phyloP scores from a whole-genome alignment of 163 green algal genomes.

The Chloromonas sp. region DNA sequence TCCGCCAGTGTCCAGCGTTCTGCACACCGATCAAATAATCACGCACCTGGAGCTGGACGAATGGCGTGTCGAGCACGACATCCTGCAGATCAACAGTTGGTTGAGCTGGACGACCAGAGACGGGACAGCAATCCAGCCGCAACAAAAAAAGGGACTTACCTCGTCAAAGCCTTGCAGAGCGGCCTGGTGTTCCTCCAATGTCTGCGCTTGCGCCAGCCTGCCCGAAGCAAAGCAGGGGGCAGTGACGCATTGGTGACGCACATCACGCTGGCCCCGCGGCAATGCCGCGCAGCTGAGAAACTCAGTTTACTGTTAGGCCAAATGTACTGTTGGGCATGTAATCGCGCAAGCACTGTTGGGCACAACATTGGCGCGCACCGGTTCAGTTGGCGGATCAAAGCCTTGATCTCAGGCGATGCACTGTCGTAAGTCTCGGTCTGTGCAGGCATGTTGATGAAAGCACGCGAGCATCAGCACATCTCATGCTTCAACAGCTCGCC shows the following conservation, averaged over 20 bases:
- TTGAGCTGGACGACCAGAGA: too few species aligned
- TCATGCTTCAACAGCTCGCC: too few species aligned
- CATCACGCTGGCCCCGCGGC: not conserved
- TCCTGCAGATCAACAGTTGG: not conserved
- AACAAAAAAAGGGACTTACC: too few species aligned
- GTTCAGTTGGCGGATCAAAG: slow-evolving; percentile 11
- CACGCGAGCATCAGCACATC: too few species aligned
- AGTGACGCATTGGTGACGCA: not conserved
- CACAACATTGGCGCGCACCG: not conserved
- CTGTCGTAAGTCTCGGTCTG: slow-evolving; percentile 12
- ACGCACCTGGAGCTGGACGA: slow-evolving; percentile 11
- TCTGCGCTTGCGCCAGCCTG: slow-evolving; percentile 3
- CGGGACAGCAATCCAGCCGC: too few species aligned
- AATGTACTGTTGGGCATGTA: too few species aligned
- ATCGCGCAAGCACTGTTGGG: too few species aligned
- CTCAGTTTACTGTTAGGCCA: too few species aligned
- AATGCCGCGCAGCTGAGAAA: too few species aligned
- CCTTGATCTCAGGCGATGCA: slow-evolving; percentile 6
- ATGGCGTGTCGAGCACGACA: slow-evolving; percentile 11
- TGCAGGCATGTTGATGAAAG: too few species aligned
- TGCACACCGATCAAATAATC: not conserved
- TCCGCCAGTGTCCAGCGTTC: not conserved
- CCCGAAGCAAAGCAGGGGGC: not conserved
- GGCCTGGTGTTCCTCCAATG: slow-evolving; percentile 3
- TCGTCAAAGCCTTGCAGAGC: slow-evolving; percentile 13